Evolutionary conservation across 257 asterid species (phyloP).

Genomic region (Mitragyna speciosa): DNA sequence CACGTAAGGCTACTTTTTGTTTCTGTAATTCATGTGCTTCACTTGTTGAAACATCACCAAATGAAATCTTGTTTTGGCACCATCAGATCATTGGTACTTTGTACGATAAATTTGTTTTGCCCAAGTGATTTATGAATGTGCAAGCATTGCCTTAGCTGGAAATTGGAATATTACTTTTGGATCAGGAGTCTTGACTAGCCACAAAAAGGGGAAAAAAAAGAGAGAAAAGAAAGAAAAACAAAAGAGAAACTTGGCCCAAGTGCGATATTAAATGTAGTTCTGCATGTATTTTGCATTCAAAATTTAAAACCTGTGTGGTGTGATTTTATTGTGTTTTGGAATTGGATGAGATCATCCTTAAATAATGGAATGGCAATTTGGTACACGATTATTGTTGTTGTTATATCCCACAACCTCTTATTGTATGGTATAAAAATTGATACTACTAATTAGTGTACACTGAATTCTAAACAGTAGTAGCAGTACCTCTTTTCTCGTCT

Average conservation of each 20-base stretch:
- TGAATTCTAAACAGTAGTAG: neutral
- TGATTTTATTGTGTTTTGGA: neutral
- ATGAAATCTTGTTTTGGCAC: neutral
- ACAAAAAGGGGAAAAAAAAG: neutral
- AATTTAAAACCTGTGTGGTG: neutral
- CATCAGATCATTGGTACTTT: neutral
- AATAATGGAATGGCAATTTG: neutral
- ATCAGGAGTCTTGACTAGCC: neutral
- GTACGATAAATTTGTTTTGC: neutral
- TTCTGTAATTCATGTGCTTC: slow-evolving; percentile 13
- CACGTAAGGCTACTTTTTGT: neutral
- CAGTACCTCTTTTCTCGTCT: neutral
- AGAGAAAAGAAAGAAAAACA: neutral
- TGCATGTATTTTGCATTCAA: neutral
- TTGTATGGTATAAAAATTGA: too few relatives aligned
- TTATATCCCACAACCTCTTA: too few relatives aligned
- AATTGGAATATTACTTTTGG: neutral
- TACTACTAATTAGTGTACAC: neutral
- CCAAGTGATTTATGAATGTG: slow-evolving; percentile 6
- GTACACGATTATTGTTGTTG: neutral
- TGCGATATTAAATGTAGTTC: too few relatives aligned
- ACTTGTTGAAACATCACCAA: slow-evolving; percentile 11
- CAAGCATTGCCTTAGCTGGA: slow-evolving; percentile 8
- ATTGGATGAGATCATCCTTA: neutral
- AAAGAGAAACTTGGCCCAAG: too few relatives aligned